phyloP scores from a whole-genome alignment of 176 grass and related monocot species.

The Urochloa ruziziensis region DNA sequence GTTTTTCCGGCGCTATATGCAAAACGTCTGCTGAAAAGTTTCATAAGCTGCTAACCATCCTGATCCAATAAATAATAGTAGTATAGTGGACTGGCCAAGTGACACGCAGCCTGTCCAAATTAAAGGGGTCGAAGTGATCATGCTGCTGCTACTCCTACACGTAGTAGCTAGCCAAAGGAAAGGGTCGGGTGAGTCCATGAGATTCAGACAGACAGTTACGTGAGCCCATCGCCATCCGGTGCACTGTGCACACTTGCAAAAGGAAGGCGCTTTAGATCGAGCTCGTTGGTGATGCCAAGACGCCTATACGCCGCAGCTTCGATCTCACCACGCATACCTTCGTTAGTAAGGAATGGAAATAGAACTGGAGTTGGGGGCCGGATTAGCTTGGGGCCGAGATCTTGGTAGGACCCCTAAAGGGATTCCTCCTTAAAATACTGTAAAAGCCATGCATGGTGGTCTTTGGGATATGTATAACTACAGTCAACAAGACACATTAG shows the following conservation, averaged over 20 bases:
- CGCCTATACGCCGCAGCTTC: not conserved
- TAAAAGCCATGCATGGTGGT: not conserved
- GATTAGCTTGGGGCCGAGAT: too few relatives aligned
- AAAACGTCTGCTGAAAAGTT: not conserved
- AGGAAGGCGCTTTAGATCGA: conserved; percentile 8
- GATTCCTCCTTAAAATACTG: not conserved
- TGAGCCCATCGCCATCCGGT: not conserved
- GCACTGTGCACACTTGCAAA: not conserved
- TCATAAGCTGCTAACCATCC: not conserved
- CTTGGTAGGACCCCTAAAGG: conserved; percentile 11
- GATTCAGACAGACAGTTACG: not conserved
- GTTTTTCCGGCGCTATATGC: not conserved
- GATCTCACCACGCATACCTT: conserved; percentile 7
- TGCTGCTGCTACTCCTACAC: not conserved
- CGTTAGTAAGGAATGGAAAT: conserved; percentile 39
- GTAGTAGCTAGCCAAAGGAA: not conserved
- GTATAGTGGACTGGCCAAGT: not conserved
- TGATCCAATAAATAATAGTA: not conserved
- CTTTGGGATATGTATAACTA: not conserved
- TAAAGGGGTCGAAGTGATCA: not conserved
- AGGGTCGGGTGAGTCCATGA: not conserved
- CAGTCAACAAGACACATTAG: not conserved
- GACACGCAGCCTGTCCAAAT: not conserved
- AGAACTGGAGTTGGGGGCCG: not conserved
- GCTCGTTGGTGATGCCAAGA: not conserved